Evolutionary conservation across 352 stramenopile genomes (phyloP), one percentile per base, ranked within the genome.

Genomic region (Globisporangium yorkense): DNA sequence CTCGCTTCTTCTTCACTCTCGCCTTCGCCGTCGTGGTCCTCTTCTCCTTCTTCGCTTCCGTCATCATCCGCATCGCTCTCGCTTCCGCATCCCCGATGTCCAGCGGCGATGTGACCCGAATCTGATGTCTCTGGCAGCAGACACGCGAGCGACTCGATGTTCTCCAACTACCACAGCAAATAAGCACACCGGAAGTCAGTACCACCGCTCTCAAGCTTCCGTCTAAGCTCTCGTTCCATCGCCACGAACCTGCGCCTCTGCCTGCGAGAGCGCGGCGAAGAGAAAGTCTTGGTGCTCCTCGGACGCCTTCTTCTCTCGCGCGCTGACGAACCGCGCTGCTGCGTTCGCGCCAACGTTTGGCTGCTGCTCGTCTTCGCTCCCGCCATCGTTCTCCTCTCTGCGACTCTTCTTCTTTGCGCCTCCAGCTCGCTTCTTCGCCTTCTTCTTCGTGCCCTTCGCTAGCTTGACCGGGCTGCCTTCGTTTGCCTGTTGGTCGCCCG

Each of bases 241-340:
- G 40, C 21, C 12, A 16, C 51, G 27, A 31, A 84, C 72, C 72
- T 90, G 80, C 18, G 70, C 64, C 60, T 88, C 71, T 2, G 76
- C 80, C 51, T 88, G 70, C 5, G 74, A 77, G 5, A 90, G 62
- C 39, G 77, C 76, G 3, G 72, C 74, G 20, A 88, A 76, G 16
- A 90, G 62, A 41, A 84, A 90, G 20, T 72, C 68, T 48, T 84
- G 74, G 49, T 90, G 76, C 37, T 65, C 68, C 46, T 83, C 76
- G 0, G 76, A 77, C 10, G 74, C 77, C 51, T 63, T 62, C 15
- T 80, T 74, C 39, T 88, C 80, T 3, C 72, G 59, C 0, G 67
- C 73, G 45, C 80, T 90, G 21, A 85, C 57, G 57, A 87, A 88
- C 2, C 59, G 66, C 21, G 20, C 16, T 1, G 51, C 51, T 48